Evolutionary conservation across 2,329 filamentous ascomycete genomes (phyloP), one percentile per base, ranked within the genome.

Genomic region (Fusarium sp.): DNA sequence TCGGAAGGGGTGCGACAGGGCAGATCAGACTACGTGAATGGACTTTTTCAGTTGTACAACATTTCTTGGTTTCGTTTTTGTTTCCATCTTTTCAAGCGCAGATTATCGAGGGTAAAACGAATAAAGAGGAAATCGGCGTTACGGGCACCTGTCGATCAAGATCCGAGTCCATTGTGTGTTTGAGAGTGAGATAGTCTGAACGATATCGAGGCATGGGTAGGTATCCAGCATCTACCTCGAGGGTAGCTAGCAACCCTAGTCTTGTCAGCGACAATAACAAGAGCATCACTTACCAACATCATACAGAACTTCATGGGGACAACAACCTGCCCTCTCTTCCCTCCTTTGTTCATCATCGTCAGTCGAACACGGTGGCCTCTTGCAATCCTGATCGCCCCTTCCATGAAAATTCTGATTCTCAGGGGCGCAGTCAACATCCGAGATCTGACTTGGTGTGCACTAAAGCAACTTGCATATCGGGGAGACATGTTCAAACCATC

Each of bases 111-210:
- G 73, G 64, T 58, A 70, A 71, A 58, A 65, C 71, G 68, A 76
- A 76, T 76, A 69, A 72, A 76, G 64, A 74, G 73, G 70, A 71
- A 69, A 72, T 65, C 56, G 73, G 73, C 73, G 73, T 76, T 71
- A 61, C 65, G 52, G 73, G 50, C 57, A 63, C 16, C 31, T 41
- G 29, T 56, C 41, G 29, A 48, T 50, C 54, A 74, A 65, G 35
- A 45, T 61, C n/a, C 27, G 18, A 24, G 41, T 56, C 29, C 35
- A 24, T 37, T 41, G 29, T 27, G 20, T 60, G 58, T 24, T 24
- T 65, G 41, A 33, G n/a, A 24, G 29, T 45, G 58, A 56, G 64
- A 24, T n/a, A 6, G 45, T 50, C 45, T 50, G 24, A 8, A 31
- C 27, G 18, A 27, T 52, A 20, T 52, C 24, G n/a, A 52, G 48